Percentiles rank a stretch among this genome's conserved stretches.
Evolutionary conservation across 768 basidiomycete genomes (phyloP).

Genomic region (Pisolithus tinctorius): DNA sequence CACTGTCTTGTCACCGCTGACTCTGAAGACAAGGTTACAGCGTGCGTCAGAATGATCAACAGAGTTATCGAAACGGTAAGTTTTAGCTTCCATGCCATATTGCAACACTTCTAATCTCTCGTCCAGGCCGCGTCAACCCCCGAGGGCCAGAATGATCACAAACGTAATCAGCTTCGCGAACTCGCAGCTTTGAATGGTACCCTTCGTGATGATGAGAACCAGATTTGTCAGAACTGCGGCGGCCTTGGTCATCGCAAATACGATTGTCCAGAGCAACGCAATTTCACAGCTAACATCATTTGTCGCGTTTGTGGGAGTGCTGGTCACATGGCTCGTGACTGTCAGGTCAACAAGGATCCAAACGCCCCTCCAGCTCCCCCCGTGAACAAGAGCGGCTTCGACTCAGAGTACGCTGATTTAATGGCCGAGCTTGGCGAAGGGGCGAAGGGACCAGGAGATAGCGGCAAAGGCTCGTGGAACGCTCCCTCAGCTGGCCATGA

Average conservation of each 20-base stretch:
- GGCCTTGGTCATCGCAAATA: slow-evolving; percentile 95
- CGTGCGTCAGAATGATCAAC: slow-evolving; percentile 94
- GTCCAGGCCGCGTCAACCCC: slow-evolving; percentile 93
- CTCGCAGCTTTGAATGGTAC: slow-evolving; percentile 97
- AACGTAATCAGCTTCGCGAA: slow-evolving; percentile 96
- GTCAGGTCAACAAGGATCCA: slow-evolving; percentile 88
- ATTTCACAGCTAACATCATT: slow-evolving; percentile 99
- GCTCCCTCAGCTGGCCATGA: slow-evolving; percentile 58
- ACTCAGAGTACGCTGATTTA: slow-evolving; percentile 94
- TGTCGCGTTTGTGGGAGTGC: slow-evolving; percentile 98
- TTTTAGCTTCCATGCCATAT: slow-evolving; percentile 6
- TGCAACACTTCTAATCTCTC: slow-evolving; percentile 3
- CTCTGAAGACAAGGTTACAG: slow-evolving; percentile 81
- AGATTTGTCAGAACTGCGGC: slow-evolving; percentile 96
- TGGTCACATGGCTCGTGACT: slow-evolving; percentile 98
- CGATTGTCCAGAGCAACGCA: slow-evolving; percentile 97
- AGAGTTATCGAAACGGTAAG: slow-evolving; percentile 94
- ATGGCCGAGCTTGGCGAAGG: slow-evolving; percentile 98
- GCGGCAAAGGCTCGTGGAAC: slow-evolving; percentile 51
- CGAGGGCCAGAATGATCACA: slow-evolving; percentile 99
- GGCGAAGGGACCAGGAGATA: slow-evolving; percentile 48
- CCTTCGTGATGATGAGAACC: slow-evolving; percentile 98
- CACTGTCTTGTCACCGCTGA: slow-evolving; percentile 97
- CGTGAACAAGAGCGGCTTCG: slow-evolving; percentile 72
- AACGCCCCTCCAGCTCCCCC: slow-evolving; percentile 56